Evolutionary conservation across 345 rosid genomes (phyloP).

Genomic region (Eucalyptus cloeziana): DNA sequence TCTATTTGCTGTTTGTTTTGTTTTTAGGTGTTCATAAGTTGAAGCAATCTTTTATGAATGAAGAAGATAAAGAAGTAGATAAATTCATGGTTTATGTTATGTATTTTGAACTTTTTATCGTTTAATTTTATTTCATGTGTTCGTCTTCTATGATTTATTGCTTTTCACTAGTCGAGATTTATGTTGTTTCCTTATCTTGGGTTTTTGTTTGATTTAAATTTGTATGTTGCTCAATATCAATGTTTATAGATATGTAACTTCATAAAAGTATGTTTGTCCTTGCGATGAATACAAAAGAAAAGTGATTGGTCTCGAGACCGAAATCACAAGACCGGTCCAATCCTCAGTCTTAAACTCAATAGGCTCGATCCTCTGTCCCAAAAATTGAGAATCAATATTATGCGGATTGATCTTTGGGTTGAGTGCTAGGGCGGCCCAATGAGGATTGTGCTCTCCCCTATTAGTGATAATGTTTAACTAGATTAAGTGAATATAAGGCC

Average conservation of each 20-base stretch:
- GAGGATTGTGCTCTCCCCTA: rapidly evolving
- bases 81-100: not conserved
- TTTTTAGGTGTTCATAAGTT: not conserved
- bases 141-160: not conserved
- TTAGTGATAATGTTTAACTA: not conserved
- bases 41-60: not conserved
- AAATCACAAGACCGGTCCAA: rapidly evolving
- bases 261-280: not conserved
- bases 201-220: too few species aligned
- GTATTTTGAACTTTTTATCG: rapidly evolving
- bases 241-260: too few species aligned
- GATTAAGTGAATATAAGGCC: not conserved
- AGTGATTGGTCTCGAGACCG: not conserved
- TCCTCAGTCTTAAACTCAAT: rapidly evolving
- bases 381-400: not conserved
- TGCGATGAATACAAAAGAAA: not conserved
- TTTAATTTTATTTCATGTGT: too few species aligned
- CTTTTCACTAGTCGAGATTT: too few species aligned
- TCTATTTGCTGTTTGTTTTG: rapidly evolving
- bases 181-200: not conserved
- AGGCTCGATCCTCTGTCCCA: not conserved
- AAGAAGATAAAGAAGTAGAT: not conserved
- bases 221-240: too few species aligned
- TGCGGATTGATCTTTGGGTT: rapidly evolving
- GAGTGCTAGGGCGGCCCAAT: rapidly evolving